Percentiles rank a stretch among this genome's conserved stretches.
Conservation (phyloP, 495 filamentous ascomycete species). For the Extremus antarcticus region DNA sequence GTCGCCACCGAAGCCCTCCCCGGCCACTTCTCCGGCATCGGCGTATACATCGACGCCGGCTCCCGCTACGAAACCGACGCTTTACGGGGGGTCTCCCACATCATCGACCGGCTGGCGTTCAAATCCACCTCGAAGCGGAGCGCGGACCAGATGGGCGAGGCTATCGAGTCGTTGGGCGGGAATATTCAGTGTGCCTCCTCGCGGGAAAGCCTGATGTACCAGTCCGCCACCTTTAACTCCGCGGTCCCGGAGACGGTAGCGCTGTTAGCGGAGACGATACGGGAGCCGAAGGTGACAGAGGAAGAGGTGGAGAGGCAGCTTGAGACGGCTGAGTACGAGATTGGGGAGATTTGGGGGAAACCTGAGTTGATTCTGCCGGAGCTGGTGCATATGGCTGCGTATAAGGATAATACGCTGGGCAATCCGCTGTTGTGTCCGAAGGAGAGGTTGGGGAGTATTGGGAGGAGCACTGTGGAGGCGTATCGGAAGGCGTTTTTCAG, state of each 20-base stretch:
- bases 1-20: slow-evolving; percentile 93
- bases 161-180: slow-evolving; percentile 75
- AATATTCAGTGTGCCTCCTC: slow-evolving; percentile 96
- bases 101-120: slow-evolving; percentile 92
- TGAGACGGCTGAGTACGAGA: slow-evolving; percentile 86
- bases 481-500: slow-evolving; percentile 78
- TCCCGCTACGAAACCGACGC: slow-evolving; percentile 86
- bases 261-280: slow-evolving; percentile 87
- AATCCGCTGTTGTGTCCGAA: slow-evolving; percentile 86
- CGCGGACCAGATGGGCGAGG: slow-evolving; percentile 76
- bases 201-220: slow-evolving; percentile 95
- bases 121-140: slow-evolving; percentile 71
- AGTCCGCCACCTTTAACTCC: slow-evolving; percentile 93
- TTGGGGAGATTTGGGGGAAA: slow-evolving; percentile 94
- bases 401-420: slow-evolving; percentile 87
- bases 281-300: slow-evolving; percentile 78
- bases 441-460: slow-evolving; percentile 68
- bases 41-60: slow-evolving; percentile 93
- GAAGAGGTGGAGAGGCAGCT: slow-evolving; percentile 80
- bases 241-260: slow-evolving; percentile 73
- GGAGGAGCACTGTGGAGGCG: slow-evolving; percentile 59
- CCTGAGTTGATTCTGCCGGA: slow-evolving; percentile 94
- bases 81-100: slow-evolving; percentile 84
- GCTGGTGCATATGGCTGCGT: slow-evolving; percentile 87
- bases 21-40: slow-evolving; percentile 88